Base-by-base conservation (phyloP, 305 asterid genomes). In the Solanum aculeatissimum region DNA sequence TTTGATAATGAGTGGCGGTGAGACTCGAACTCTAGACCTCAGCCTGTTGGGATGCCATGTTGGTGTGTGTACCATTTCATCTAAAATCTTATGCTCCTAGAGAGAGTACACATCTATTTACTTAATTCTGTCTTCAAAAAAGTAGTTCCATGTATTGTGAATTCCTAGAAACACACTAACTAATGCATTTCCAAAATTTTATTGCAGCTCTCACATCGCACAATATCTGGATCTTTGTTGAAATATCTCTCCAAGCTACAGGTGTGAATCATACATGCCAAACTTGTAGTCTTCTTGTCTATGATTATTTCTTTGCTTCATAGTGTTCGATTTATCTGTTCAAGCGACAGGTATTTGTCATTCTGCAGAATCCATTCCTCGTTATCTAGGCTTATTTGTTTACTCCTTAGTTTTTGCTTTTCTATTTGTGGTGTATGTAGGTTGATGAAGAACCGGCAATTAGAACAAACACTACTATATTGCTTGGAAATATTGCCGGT, bases 381-480 rank as follows among this genome's bases (percentile, higher is more conserved):
- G 45, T 74, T 72, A 10, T 43, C 57, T 25, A 23, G 85, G 43
- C 49, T 85, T 82, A 18, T 85, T n/a, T 35, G 53, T 35, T 83
- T 68, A 21, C 84, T 60, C 55, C 83, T 40, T 85, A 15, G 86
- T 60, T 58, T 72, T 82, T 63, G n/a, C 9, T 69, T 29, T 85
- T 70, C 45, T 75, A 29, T 87, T 55, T 79, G 81, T 87, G 27
- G 85, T 72, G 83, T 84, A 80, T 89, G 83, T 85, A 97, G 99
- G 97, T 97, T 87, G 99, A 97, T 86, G 99, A 97, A 88, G 99
- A 97, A 89, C 96, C 99, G 21, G 99, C 98, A 60, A 97, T 97
- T 86, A 93, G 99, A 87, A 97, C 99, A 85, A 97, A 95, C 88
- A 97, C 99, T 71, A 97, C 99, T 83, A 97, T 95, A 88, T 88